Conservation (phyloP, 2,329 filamentous ascomycete genomes). For the Colletotrichum cereale region DNA sequence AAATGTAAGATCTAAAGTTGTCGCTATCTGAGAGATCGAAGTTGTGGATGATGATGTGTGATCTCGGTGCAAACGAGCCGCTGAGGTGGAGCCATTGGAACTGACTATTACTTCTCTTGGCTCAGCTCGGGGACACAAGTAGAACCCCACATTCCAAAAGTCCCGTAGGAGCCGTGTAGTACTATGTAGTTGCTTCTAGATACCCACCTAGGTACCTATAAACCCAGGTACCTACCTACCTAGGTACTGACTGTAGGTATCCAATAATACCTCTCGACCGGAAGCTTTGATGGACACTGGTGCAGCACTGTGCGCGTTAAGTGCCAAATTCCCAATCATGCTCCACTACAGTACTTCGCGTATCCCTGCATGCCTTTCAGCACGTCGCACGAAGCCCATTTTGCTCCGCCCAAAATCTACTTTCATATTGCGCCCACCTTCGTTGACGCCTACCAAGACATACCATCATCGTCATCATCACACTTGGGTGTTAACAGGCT, state of each 20-base stretch:
- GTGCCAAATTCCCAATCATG: not conserved
- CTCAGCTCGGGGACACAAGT: not conserved
- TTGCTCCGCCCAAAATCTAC: not conserved
- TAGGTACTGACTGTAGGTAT: no score
- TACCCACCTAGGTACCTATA: not conserved
- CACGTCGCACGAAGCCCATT: slow-evolving; percentile 9
- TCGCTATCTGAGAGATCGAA: not conserved
- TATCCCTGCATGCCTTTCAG: not conserved
- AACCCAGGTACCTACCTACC: no score
- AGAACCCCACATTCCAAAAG: not conserved
- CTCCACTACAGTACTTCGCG: slow-evolving; percentile 14
- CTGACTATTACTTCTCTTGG: not conserved
- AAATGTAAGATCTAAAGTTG: no score
- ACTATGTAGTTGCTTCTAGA: no score
- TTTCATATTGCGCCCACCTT: not conserved
- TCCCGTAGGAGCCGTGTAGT: no score
- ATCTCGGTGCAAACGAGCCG: not conserved
- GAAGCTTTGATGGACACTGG: not conserved
- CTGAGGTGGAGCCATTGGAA: not conserved
- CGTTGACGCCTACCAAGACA: not conserved
- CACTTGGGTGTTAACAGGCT: not conserved
- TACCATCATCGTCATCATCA: not conserved
- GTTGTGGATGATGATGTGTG: not conserved
- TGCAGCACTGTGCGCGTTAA: slow-evolving; percentile 7
- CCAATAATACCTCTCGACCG: no score